phyloP scores from a whole-genome alignment of 768 basidiomycete genomes.

The Dacryopinax primogenitus region DNA sequence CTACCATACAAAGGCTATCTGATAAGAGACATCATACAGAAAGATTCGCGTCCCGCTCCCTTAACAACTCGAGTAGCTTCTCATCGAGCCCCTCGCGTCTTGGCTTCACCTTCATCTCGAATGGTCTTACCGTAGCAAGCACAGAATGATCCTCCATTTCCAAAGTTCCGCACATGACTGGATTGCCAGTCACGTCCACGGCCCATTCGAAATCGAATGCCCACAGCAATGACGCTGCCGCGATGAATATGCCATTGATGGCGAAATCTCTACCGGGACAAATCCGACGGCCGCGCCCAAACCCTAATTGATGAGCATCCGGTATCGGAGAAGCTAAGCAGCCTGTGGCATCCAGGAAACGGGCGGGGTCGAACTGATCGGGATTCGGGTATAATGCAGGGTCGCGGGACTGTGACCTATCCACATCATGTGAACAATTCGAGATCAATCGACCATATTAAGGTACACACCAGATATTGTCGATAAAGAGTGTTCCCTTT shows the following conservation, averaged over 20 bases:
- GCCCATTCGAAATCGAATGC: not conserved
- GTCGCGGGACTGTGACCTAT: not conserved
- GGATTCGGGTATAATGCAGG: not conserved
- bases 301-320: not conserved
- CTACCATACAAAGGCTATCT: too few species aligned
- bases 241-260: not conserved
- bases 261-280: constrained; percentile 6
- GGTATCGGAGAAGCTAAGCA: not conserved
- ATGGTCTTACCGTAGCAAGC: not conserved
- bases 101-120: not conserved
- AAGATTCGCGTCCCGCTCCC: too few species aligned
- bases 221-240: not conserved
- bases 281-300: not conserved
- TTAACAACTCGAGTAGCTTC: not conserved
- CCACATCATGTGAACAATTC: not conserved
- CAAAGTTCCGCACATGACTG: not conserved
- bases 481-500: constrained; percentile 14
- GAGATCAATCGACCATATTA: not conserved
- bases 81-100: not conserved
- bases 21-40: too few species aligned
- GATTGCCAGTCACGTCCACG: not conserved
- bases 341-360: not conserved
- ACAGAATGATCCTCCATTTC: not conserved
- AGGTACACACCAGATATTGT: constrained; percentile 19
- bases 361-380: not conserved